Evolutionary conservation across 345 rosid species (phyloP).

Genomic region (Syzygium jambos): DNA sequence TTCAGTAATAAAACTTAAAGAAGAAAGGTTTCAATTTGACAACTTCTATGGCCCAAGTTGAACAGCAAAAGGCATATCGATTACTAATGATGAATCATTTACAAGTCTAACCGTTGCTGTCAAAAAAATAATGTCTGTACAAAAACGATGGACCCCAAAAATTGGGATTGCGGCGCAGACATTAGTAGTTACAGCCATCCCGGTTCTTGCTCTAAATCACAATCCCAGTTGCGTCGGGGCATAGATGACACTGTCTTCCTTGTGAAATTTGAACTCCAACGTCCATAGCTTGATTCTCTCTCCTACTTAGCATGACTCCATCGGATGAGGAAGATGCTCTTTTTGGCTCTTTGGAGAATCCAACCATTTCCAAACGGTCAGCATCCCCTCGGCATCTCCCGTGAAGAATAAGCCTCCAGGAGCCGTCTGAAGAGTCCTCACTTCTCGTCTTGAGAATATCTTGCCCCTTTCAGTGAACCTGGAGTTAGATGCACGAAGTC

Average conservation of each 20-base stretch:
- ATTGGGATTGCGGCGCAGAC: no score
- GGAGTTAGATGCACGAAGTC: neutral
- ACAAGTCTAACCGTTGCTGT: neutral
- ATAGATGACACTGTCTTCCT: neutral
- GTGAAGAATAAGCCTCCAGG: conserved; percentile 37
- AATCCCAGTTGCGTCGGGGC: no score
- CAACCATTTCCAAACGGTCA: conserved; percentile 24
- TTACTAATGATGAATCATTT: no score
- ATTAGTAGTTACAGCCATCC: no score
- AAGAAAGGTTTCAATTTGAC: no score
- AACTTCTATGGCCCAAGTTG: no score
- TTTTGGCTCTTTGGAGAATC: neutral
- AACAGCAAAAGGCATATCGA: no score
- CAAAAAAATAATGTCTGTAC: neutral
- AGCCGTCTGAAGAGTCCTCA: conserved; percentile 24
- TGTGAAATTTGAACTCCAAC: neutral
- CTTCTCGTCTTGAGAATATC: conserved; percentile 26
- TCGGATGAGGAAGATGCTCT: neutral
- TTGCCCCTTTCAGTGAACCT: conserved; percentile 44
- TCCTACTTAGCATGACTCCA: neutral
- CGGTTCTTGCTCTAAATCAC: no score
- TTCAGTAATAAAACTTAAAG: no score
- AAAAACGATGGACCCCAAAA: neutral
- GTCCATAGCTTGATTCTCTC: neutral
- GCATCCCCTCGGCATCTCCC: conserved; percentile 37